Base-by-base conservation (phyloP, 2,329 filamentous ascomycete species). In the Pestalotiopsis sp. region DNA sequence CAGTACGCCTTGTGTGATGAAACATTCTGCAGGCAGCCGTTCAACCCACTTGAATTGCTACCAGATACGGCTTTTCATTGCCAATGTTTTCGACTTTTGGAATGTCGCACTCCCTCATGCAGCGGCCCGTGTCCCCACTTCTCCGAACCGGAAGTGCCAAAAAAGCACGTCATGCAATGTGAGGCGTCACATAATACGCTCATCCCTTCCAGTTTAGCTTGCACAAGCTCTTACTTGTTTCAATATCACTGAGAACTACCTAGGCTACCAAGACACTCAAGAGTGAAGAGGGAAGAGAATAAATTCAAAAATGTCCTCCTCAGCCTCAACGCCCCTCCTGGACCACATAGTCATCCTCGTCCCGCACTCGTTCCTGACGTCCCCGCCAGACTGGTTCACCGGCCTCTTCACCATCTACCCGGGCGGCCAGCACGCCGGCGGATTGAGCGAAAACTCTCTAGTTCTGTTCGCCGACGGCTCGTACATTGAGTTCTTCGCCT, bases 271-370 rank as follows among this genome's bases (percentile, higher is more conserved):
- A 23, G 25, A 59, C 11, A 13, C 31, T 20, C 27, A 3, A 27
- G 2, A 27, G 11, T n/a, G n/a, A n/a, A n/a, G n/a, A n/a, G n/a
- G n/a, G 5, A 27, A 13, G n/a, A 17, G 57, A 25, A 59, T 23
- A 27, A n/a, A 61, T 5, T 36, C 13, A 61, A 61, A 9, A 61
- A n/a, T 61, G 59, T 36, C 59, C 14, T 17, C 31, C 17, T 23
- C 59, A 61, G 1, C 59, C 11, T 4, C 31, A 13, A 41, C 59
- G 1, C 74, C 74, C 11, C 68, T 73, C 7, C 77, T 92, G 14
- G 90, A 92, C 77, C 90, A 92, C 75, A 84, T 92, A 67, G 87
- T 92, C 71, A 82, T 92, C 67, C 84, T 92, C 2, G 79, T 92
- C 3, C 86, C 90, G 0, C 82, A 86, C 70, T 70, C 78, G 3